A percentile compares a stretch with the other conserved stretches of the same genome.
phyloP scores from a whole-genome alignment of 2,329 filamentous ascomycete genomes.

The Ilyonectria mors-panacis region DNA sequence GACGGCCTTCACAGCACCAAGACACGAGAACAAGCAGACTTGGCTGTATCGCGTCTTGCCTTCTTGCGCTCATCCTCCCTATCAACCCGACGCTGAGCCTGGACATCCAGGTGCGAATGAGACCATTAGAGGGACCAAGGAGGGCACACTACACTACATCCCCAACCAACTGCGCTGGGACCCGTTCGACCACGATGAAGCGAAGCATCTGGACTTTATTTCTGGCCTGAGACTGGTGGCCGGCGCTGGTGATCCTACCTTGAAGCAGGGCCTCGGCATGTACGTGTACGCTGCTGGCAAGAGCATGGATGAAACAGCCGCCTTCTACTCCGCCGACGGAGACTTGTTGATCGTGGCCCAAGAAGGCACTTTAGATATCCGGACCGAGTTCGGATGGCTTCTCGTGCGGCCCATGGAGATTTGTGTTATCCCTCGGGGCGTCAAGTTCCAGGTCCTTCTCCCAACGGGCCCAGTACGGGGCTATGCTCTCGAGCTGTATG shows the following conservation, averaged over 20 bases:
- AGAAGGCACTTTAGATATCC: conserved; percentile 80
- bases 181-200: conserved; percentile 80
- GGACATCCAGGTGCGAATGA: conserved; percentile 45
- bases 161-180: conserved; percentile 91
- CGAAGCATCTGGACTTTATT: conserved; percentile 64
- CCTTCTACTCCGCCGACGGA: conserved; percentile 89
- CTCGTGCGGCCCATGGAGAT: conserved; percentile 86
- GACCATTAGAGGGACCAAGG: conserved; percentile 39
- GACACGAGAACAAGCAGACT: conserved; percentile 78
- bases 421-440: conserved; percentile 80
- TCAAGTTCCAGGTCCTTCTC: conserved; percentile 81
- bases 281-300: conserved; percentile 85
- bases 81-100: conserved; percentile 60
- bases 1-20: conserved; percentile 79
- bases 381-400: conserved; percentile 82
- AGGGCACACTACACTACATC: conserved; percentile 52
- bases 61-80: conserved; percentile 73
- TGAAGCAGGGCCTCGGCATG: conserved; percentile 85
- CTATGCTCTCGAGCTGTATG: conserved; percentile 82
- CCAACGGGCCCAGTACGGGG: conserved; percentile 74
- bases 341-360: conserved; percentile 85
- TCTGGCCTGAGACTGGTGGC: conserved; percentile 78
- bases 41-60: conserved; percentile 82
- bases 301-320: conserved; percentile 80
- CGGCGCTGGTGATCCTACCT: conserved; percentile 83